Percentiles rank a stretch among this genome's conserved stretches.
Conservation (phyloP, 2,329 filamentous ascomycete species). For the Helotiales sp. region DNA sequence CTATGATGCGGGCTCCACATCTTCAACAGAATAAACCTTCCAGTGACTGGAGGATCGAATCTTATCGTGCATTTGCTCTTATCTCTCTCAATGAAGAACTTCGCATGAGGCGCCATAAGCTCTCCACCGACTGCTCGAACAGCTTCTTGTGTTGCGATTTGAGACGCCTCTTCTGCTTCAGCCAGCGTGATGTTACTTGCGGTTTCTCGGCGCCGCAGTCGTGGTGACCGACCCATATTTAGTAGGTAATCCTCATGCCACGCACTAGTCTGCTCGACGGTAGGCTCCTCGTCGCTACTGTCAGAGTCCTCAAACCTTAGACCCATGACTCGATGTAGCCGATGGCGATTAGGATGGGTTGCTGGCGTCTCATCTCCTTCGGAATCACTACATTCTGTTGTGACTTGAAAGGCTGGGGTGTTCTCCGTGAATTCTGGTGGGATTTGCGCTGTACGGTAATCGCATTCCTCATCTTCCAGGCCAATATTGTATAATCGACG, state of each 20-base stretch:
- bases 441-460: constrained; percentile 53
- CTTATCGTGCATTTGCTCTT: constrained; percentile 85
- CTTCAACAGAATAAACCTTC: constrained; percentile 83
- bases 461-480: constrained; percentile 36
- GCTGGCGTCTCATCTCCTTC: constrained; percentile 43
- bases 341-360: constrained; percentile 32
- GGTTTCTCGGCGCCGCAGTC: constrained; percentile 28
- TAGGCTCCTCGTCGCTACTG: constrained; percentile 25
- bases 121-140: constrained; percentile 57
- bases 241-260: constrained; percentile 27
- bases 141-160: constrained; percentile 56
- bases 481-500: constrained; percentile 47
- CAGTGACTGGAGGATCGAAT: constrained; percentile 80
- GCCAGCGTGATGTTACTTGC: constrained; percentile 35
- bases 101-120: constrained; percentile 71
- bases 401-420: constrained; percentile 53
- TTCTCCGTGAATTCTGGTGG: constrained; percentile 53
- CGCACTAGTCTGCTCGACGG: constrained; percentile 5
- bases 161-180: constrained; percentile 35
- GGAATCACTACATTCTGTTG: constrained; percentile 61
- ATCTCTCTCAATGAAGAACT: constrained; percentile 79
- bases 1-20: constrained; percentile 79
- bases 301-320: constrained; percentile 52
- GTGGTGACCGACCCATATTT: constrained; percentile 13
- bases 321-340: constrained; percentile 53